Base-by-base conservation (phyloP, 2,329 filamentous ascomycete species). In the Blastomyces gilchristii region DNA sequence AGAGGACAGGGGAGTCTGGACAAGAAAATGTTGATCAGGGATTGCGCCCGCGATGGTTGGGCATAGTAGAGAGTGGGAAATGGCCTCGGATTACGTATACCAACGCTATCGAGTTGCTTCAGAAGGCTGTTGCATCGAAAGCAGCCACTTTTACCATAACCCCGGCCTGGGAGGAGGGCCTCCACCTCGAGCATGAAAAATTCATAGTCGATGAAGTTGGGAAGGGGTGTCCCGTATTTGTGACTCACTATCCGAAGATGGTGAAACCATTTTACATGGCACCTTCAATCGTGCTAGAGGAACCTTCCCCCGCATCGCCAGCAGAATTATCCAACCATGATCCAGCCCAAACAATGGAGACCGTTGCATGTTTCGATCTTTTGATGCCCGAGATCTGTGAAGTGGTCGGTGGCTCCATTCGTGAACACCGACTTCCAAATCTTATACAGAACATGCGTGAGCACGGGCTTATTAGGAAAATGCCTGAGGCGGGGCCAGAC, bases 211-310 rank as follows among this genome's bases (percentile, higher is more conserved):
- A 84, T 61, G 79, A 79, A 34, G 71, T 93, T 54, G 86, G 86
- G 67, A 78, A 83, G 58, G 81, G 82, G 22, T 76, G 78, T 1
- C 94, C 94, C 8, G 82, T 97, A 54, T 97, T 97, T 73, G 86
- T 99, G 67, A 97, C 92, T 16, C 83, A 97, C 74, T 99, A 97
- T 72, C 94, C 94, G n/a, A 85, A 85, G 67, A 80, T 81, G 58
- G 86, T 94, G 73, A 99, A 99, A 77, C 90, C 93, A 12, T 99
- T 97, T 77, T 99, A 92, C 75, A 92, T 91, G 89, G 75, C 84
- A 1, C 84, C 85, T 18, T 84, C 83, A 1, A 63, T 69, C 25
- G 53, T 59, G 22, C 49, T 70, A 25, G 56, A 60, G 16, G 47
- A 63, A 7, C 61, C 64, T 58, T 57, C 43, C 12, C 43, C 53